Evolutionary conservation across 805 yeast species (phyloP).

Genomic region (Candida easanensis): DNA sequence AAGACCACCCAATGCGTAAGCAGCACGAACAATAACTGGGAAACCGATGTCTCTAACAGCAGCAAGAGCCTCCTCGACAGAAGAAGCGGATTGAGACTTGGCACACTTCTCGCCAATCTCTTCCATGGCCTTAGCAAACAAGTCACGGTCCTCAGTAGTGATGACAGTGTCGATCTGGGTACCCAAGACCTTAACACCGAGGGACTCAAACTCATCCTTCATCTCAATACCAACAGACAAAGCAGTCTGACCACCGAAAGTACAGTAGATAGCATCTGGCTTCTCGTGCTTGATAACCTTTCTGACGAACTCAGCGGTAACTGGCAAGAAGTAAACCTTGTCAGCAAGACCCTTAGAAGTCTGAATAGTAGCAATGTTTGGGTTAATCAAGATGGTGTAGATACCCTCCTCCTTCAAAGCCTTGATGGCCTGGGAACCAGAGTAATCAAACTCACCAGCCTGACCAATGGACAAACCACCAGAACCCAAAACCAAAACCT

Average conservation of each 20-base stretch:
- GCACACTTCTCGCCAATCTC: slow-evolving; percentile 97
- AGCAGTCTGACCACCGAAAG: slow-evolving; percentile 99
- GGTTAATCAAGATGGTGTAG: slow-evolving; percentile 92
- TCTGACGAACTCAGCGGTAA: slow-evolving; percentile 92
- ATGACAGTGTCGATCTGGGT: slow-evolving; percentile 94
- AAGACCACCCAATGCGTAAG: slow-evolving; percentile 94
- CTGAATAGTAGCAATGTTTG: slow-evolving; percentile 97
- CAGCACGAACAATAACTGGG: slow-evolving; percentile 96
- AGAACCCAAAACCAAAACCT: slow-evolving; percentile 91
- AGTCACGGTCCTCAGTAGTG: slow-evolving; percentile 97
- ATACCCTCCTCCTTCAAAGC: slow-evolving; percentile 98
- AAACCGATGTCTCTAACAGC: slow-evolving; percentile 89
- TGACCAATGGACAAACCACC: slow-evolving; percentile 99
- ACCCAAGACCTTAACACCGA: slow-evolving; percentile 95
- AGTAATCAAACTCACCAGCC: slow-evolving; percentile 99
- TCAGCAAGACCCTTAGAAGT: slow-evolving; percentile 98
- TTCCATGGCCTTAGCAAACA: slow-evolving; percentile 91
- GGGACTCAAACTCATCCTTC: slow-evolving; percentile 89
- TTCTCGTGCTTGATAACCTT: slow-evolving; percentile 92
- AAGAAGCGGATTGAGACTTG: slow-evolving; percentile 82
- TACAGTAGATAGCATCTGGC: slow-evolving; percentile 95
- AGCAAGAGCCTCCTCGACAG: slow-evolving; percentile 85
- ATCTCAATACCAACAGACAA: slow-evolving; percentile 91
- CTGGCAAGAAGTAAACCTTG: slow-evolving; percentile 97
- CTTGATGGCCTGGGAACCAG: slow-evolving; percentile 98